Base-by-base conservation (phyloP, 129 eudicot species). In the Tagetes patula region DNA sequence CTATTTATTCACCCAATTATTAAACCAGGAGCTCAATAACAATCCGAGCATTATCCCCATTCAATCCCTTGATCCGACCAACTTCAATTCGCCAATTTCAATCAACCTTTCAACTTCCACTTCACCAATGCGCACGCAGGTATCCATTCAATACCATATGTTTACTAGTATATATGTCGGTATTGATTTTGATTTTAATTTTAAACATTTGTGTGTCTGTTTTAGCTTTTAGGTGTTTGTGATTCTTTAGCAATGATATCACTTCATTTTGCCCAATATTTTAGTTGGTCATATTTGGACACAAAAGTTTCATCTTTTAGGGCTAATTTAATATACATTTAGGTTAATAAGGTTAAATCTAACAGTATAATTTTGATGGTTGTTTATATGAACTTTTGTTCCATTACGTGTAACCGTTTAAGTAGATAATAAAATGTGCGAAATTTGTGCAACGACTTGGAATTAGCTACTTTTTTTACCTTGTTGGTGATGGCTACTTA, bases 91-190 rank as follows among this genome's bases (percentile, higher is more conserved):
- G 63, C 41, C 65, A 9, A 39, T 3, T 42, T 41, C 80, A 46
- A 30, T 72, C 80, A 36, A 31, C 3, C 7, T 66, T 72, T 49
- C 81, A 4, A 31, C 42, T 38, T 54, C 81, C 74, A 67, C 9
- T 2, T 67, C 71, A 64, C 84, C 79, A 50, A 71, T 80, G 77
- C 79, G 65, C 70, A 39, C 71, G 54, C 64, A 61, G 76, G 76
- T 77, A 63, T 60, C 14, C 65, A 39, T 1, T 43, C 54, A 55
- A 7, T 9, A 7, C 34, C 48, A 40, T 7, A 27, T 7, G 2
- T 36, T 34, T 61, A 36, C 43, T 61, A 30, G 30, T 61, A 61
- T 37, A 61, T 61, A 61, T 34, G 46, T 37, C 36, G 30, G 37
- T 9, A 9, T 58, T 2, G 34, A 30, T 31, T 30, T 33, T 8